Evolutionary conservation across 148 eudicot genomes (phyloP).

Genomic region (Rhododendron williamsianum): DNA sequence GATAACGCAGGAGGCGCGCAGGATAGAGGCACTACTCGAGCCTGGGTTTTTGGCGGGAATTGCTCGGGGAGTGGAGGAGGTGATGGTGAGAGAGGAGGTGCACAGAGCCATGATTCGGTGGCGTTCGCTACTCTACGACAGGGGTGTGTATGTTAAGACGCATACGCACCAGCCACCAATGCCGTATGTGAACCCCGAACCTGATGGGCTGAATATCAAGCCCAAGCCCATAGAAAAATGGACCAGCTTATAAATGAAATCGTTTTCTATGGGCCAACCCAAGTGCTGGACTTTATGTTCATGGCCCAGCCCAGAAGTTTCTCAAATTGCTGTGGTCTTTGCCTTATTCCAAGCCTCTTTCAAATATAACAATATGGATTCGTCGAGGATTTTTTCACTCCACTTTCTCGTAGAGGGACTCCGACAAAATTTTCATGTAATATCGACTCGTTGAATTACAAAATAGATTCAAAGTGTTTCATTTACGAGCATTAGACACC

Average conservation of each 20-base stretch:
- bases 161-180: not conserved
- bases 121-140: not conserved
- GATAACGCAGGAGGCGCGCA: constrained; percentile 23
- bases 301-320: not conserved
- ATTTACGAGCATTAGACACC: not conserved
- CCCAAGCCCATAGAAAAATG: not conserved
- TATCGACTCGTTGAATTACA: no score
- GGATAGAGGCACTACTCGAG: constrained; percentile 12
- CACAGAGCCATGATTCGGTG: constrained; percentile 19
- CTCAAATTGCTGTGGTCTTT: not conserved
- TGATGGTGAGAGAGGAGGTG: not conserved
- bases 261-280: not conserved
- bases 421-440: no score
- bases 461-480: not conserved
- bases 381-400: no score
- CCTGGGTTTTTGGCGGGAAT: constrained; percentile 44
- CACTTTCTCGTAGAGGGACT: no score
- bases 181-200: not conserved
- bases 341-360: not conserved
- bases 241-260: not conserved
- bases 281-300: not conserved
- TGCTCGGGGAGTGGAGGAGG: not conserved
- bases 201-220: not conserved
- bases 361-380: no score
- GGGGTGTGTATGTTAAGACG: not conserved